Percentiles rank a stretch among this genome's conserved stretches.
Evolutionary conservation across 192 early-diverging fungal species (phyloP).

Genomic region (Dissophora globulifera): DNA sequence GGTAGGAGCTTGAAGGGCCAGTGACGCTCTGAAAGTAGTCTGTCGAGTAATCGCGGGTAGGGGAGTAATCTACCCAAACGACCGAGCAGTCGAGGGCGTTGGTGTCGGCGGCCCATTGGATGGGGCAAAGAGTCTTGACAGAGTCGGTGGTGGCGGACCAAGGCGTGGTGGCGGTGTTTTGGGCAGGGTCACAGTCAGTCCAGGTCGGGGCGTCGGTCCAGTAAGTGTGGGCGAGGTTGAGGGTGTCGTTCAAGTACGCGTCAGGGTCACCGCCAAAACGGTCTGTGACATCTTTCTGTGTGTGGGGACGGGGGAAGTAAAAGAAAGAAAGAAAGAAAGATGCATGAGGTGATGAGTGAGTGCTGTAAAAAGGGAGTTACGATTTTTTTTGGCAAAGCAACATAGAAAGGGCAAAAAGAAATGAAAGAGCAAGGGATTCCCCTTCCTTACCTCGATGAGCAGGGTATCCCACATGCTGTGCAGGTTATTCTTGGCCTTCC

Average conservation of each 20-base stretch:
- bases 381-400: not conserved
- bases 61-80: constrained; percentile 50
- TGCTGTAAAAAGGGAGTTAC: not conserved
- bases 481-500: constrained; percentile 37
- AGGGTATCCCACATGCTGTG: constrained; percentile 54
- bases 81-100: constrained; percentile 54
- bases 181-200: constrained; percentile 25
- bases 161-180: constrained; percentile 14
- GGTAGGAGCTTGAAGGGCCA: not conserved
- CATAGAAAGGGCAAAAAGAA: not conserved
- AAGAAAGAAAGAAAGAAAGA: not conserved
- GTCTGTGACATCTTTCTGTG: constrained; percentile 38
- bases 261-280: constrained; percentile 27
- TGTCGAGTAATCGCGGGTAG: constrained; percentile 43
- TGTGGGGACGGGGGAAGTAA: not conserved
- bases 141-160: constrained; percentile 17
- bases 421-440: too few species aligned
- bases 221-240: constrained; percentile 17
- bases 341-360: not conserved
- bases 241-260: constrained; percentile 42
- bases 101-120: constrained; percentile 45
- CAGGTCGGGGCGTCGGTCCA: constrained; percentile 32
- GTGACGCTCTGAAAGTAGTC: constrained; percentile 49
- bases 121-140: constrained; percentile 48
- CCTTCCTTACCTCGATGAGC: constrained; percentile 44